Percentiles rank a stretch among this genome's conserved stretches.
Evolutionary conservation across 1,284 basidiomycete species (phyloP).

Genomic region (Pulchroboletus neoregius): DNA sequence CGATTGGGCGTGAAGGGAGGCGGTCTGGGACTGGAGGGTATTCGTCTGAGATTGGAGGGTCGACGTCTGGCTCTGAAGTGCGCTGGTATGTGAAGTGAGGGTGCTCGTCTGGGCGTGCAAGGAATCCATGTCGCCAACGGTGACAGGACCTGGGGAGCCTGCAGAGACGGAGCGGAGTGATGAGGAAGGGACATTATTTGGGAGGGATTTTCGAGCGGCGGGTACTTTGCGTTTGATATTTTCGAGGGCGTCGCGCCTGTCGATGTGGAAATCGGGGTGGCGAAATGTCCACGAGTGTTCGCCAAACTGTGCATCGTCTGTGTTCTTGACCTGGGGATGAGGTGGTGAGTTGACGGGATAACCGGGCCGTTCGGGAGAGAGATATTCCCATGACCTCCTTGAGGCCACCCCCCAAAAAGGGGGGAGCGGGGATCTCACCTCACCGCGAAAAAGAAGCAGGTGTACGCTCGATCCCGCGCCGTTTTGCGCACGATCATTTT

Average conservation of each 20-base stretch:
- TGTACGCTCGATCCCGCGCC: constrained; percentile 13
- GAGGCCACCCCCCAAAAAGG: constrained; percentile 14
- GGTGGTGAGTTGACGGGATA: constrained; percentile 6
- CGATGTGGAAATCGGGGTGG: constrained; percentile 90
- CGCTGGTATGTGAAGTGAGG: constrained; percentile 25
- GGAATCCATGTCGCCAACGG: constrained; percentile 26
- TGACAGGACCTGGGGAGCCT: constrained; percentile 27
- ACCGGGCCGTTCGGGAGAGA: constrained; percentile 2
- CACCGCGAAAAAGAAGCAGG: constrained; percentile 11
- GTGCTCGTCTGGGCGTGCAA: constrained; percentile 26
- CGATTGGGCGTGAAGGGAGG: constrained; percentile 28
- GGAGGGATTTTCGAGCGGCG: constrained; percentile 53
- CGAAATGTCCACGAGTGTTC: constrained; percentile 95
- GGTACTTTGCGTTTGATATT: constrained; percentile 94
- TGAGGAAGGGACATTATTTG: constrained; percentile 23
- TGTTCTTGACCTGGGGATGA: constrained; percentile 61
- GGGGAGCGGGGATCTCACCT: constrained; percentile 12
- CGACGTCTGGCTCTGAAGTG: constrained; percentile 27
- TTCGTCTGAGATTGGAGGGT: constrained; percentile 26
- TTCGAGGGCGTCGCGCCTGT: constrained; percentile 81
- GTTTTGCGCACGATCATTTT: constrained; percentile 11
- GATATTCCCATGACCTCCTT: constrained; percentile 1
- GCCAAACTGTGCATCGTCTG: constrained; percentile 72
- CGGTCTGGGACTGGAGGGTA: constrained; percentile 31
- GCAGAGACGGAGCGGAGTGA: constrained; percentile 36